A percentile compares a stretch with the other conserved stretches of the same genome.
Conservation (phyloP, 1,284 basidiomycete species). For the Rhodotorula mucilaginosa region DNA sequence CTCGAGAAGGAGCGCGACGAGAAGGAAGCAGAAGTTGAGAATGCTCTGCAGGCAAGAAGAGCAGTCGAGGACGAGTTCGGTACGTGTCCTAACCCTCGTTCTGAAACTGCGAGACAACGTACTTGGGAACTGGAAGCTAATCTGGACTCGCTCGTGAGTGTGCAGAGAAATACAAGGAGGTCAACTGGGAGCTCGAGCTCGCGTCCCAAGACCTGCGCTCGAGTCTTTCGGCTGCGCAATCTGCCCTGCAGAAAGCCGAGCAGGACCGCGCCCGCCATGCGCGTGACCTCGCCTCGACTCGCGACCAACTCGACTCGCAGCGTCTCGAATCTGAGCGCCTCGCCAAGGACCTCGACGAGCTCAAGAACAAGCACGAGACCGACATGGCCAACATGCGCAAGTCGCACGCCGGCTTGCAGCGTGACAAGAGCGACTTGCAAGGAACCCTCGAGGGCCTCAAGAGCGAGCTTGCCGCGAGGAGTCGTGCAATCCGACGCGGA, state of each 20-base stretch:
- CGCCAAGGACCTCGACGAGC: slow-evolving; percentile 63
- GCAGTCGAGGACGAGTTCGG: slow-evolving; percentile 75
- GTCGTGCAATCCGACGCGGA: slow-evolving; percentile 34
- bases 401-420: slow-evolving; percentile 77
- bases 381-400: slow-evolving; percentile 86
- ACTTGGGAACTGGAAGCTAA: slow-evolving; percentile 6
- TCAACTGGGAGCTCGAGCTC: slow-evolving; percentile 98
- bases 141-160: slow-evolving; percentile 50
- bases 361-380: slow-evolving; percentile 85
- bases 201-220: slow-evolving; percentile 79
- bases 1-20: slow-evolving; percentile 81
- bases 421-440: slow-evolving; percentile 89
- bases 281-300: slow-evolving; percentile 67
- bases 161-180: slow-evolving; percentile 80
- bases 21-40: slow-evolving; percentile 67
- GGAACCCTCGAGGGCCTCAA: slow-evolving; percentile 67
- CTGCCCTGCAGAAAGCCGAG: slow-evolving; percentile 68
- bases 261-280: slow-evolving; percentile 77
- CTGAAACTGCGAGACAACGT: not conserved
- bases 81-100: slow-evolving; percentile 48
- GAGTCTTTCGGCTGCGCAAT: slow-evolving; percentile 66
- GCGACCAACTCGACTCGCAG: slow-evolving; percentile 76
- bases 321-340: slow-evolving; percentile 82
- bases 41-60: slow-evolving; percentile 56
- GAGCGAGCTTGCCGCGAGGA: slow-evolving; percentile 62